These are phyloP conservation scores for Scutellaria barbata DNA, from an alignment of 257 asterid species.

Conservation along the genomic window DNA sequence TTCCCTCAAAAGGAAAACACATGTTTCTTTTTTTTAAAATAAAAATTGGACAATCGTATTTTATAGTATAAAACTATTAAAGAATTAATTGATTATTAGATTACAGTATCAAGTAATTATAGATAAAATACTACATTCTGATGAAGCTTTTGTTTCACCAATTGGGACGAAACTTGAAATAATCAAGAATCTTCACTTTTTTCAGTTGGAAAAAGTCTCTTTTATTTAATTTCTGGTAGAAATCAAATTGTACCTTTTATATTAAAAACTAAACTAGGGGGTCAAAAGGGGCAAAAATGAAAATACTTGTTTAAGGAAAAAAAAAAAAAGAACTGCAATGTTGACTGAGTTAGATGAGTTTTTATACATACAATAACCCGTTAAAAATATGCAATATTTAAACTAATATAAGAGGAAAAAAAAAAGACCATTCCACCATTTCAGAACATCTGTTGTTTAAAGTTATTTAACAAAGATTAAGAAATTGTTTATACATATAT, in stretches of 20 bases:
- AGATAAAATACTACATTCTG: background rate
- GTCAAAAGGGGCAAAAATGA: constrained; percentile 29
- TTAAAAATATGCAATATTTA: background rate
- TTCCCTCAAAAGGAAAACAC: no score
- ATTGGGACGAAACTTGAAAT: constrained; percentile 41
- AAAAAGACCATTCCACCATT: background rate
- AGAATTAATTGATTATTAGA: background rate
- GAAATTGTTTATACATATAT: no score
- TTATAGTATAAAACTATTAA: background rate
- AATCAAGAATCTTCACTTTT: constrained; percentile 48
- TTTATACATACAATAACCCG: background rate
- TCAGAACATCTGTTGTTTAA: no score
- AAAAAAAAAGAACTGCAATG: background rate
- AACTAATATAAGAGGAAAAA: background rate
- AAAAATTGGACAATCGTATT: background rate
- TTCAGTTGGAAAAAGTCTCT: constrained; percentile 38
- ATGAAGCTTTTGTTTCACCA: constrained; percentile 39
- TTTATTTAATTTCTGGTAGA: constrained; percentile 37
- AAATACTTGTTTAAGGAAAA: background rate
- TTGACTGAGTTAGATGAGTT: background rate
- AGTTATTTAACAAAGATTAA: background rate
- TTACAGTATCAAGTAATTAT: constrained; percentile 12
- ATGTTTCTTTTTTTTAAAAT: background rate
- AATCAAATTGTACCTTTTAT: constrained; percentile 39
- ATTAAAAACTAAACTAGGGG: constrained; percentile 27